Evolutionary conservation across 1,284 basidiomycete species (phyloP), one percentile per base, ranked within the genome.

Genomic region (Puccinia horiana): DNA sequence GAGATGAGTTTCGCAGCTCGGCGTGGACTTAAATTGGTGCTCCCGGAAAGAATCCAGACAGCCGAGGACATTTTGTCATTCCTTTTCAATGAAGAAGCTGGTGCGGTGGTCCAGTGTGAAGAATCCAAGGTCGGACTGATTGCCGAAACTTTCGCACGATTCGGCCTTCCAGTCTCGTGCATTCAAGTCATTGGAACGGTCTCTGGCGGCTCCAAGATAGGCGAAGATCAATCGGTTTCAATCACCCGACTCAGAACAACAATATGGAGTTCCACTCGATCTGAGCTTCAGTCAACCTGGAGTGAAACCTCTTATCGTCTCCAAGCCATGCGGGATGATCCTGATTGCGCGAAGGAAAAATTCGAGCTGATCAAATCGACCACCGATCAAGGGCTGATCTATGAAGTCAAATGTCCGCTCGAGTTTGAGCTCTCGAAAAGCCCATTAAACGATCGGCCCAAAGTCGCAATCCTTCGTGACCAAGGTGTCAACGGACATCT

Each of bases 401-500:
- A 92, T 88, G 90, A 93, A 83, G 90, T 95, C 83, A 91, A 90
- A 0, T 95, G 93, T 87, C 85, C 90, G 9, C 89, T 90, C 42
- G 85, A 67, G 42, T 56, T 56, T 40, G 23, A 70, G 20, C 16
- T 79, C 2, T 72, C 63, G 9, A 74, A 75, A 42, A 83, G 84
- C 6, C 87, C 89, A 81, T 76, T 86, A 32, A 84, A 85, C 63
- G 87, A 88, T 65, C 90, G 93, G 0, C 97, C 96, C 11, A 93
- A 92, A 86, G 94, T 99, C n/a, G 96, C 95, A 44, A 95, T 99
- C 84, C 90, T 99, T 56, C 92, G 97, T 77, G 96, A 99, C 87
- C 96, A 99, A 87, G 97, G 96, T 84, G 96, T 99, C 84, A 99
- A 99, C 86, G 96, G 97, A 0, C 95, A 99, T 83, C 90, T 95